phyloP scores from a whole-genome alignment of 2,329 filamentous ascomycete genomes.

The Paraphaeosphaeria sporulosa region DNA sequence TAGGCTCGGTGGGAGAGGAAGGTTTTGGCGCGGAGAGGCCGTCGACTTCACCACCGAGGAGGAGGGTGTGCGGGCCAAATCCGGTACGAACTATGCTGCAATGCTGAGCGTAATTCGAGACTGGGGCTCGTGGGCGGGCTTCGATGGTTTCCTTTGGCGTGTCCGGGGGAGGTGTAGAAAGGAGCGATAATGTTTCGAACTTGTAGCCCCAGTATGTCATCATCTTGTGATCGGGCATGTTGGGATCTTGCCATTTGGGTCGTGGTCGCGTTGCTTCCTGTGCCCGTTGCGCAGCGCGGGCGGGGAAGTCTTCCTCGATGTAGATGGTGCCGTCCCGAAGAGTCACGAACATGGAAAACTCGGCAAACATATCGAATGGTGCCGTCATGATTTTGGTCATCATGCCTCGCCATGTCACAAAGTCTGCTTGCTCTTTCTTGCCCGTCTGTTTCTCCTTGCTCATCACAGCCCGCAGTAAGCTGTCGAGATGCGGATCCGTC shows the following conservation, averaged over 20 bases:
- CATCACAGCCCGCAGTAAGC: constrained; percentile 78
- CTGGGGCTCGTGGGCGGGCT: constrained; percentile 70
- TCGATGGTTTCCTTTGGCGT: constrained; percentile 81
- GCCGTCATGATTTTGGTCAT: constrained; percentile 96
- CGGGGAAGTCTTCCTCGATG: constrained; percentile 87
- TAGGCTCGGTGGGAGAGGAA: constrained; percentile 49
- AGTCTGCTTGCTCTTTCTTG: constrained; percentile 74
- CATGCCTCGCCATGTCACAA: constrained; percentile 97
- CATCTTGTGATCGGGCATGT: constrained; percentile 72
- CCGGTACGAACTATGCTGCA: constrained; percentile 92
- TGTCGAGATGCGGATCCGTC: constrained; percentile 86
- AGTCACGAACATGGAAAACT: constrained; percentile 96
- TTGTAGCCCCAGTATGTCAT: constrained; percentile 99
- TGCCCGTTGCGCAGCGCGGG: constrained; percentile 70
- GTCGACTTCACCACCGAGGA: constrained; percentile 94
- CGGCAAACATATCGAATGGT: constrained; percentile 80
- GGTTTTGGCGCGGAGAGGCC: constrained; percentile 59
- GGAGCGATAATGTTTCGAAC: constrained; percentile 84
- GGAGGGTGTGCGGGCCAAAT: constrained; percentile 75
- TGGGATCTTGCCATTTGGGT: constrained; percentile 52
- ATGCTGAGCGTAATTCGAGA: constrained; percentile 93
- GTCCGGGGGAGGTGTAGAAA: constrained; percentile 82
- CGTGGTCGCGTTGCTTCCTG: constrained; percentile 44
- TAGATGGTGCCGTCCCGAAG: constrained; percentile 81
- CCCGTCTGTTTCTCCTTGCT: constrained; percentile 74